Conservation (phyloP, 805 yeast species). For the Kuraishia molischiana region DNA sequence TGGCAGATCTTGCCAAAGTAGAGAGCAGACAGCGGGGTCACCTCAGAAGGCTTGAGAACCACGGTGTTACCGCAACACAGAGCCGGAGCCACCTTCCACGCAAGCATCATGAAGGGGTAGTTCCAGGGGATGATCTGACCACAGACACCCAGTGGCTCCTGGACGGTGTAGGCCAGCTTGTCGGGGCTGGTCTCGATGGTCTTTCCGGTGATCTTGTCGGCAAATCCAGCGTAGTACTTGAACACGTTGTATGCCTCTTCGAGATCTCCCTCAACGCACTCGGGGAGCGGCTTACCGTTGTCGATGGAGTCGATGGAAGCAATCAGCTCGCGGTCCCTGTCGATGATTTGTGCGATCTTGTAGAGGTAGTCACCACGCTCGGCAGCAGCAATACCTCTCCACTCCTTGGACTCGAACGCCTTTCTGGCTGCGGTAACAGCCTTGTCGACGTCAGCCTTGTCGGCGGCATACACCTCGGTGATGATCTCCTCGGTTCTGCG, state of each 20-base stretch:
- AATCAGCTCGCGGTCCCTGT: slow-evolving; percentile 36
- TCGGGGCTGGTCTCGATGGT: slow-evolving; percentile 42
- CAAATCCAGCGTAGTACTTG: slow-evolving; percentile 70
- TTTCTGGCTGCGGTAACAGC: slow-evolving; percentile 60
- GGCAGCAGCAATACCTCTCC: slow-evolving; percentile 39
- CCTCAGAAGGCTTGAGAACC: slow-evolving; percentile 65
- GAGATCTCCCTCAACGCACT: slow-evolving; percentile 29
- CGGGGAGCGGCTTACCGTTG: slow-evolving; percentile 48
- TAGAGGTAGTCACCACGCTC: slow-evolving; percentile 42
- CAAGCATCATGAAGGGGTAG: slow-evolving; percentile 68
- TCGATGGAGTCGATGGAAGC: slow-evolving; percentile 48
- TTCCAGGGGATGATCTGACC: slow-evolving; percentile 82
- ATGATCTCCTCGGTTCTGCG: slow-evolving; percentile 45
- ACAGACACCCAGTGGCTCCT: slow-evolving; percentile 62
- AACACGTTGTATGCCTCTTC: slow-evolving; percentile 27
- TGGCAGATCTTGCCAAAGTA: slow-evolving; percentile 51
- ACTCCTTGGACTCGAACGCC: slow-evolving; percentile 39
- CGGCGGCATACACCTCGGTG: slow-evolving; percentile 47
- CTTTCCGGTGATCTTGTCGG: slow-evolving; percentile 66
- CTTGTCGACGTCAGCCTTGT: slow-evolving; percentile 47
- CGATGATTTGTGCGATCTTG: slow-evolving; percentile 34
- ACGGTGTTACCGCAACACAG: slow-evolving; percentile 67
- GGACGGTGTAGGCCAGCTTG: slow-evolving; percentile 43
- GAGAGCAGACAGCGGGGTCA: slow-evolving; percentile 66
- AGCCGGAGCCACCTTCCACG: slow-evolving; percentile 76